Evolutionary conservation across 345 rosid species (phyloP), one percentile per base, ranked within the genome.

Genomic region (Camelina hispida): DNA sequence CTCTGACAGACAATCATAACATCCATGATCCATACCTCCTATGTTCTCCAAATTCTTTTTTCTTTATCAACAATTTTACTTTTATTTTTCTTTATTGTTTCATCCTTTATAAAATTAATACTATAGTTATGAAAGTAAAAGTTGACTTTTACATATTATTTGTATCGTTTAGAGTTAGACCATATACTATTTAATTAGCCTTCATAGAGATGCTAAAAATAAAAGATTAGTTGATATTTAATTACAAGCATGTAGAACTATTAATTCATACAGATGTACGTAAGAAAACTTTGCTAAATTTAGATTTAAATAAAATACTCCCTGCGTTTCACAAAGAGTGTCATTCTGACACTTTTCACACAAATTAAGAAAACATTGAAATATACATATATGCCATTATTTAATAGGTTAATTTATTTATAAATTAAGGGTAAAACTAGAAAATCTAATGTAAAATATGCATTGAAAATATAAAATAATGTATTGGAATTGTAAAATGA

Each of bases 1-100:
- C 64, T 71, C 71, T 73, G 76, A 80, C 78, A 60, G 40, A 70
- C 78, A 80, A 78, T 81, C 62, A 84, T 77, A 51, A 23, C 85
- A 43, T 46, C 30, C 81, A 66, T 61, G 38, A 43, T 46, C 30
- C 81, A 66, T 61, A 43, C 44, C 66, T 77, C 57, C 50, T 71
- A 65, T 78, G 81, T 65, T 77, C 54, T 64, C 16, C 48, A 35
- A 16, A 60, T 72, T 60, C 18, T 75, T 57, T 65, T 44, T 7
- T 30, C 44, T 1, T 28, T 22, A 13, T 40, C 67, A 61, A 15
- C 40, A 53, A 2, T n/a, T 40, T 25, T 57, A 38, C 14, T 60
- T 68, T 67, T 43, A 2, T n/a, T 40, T 25, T 57, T 48, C 14
- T 60, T 68, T 67, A 38, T 51, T 59, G 11, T 37, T 12, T 23